A percentile compares a stretch with the other conserved stretches of the same genome.
phyloP scores from a whole-genome alignment of 2,329 filamentous ascomycete genomes.

The Orbilia oligospora region DNA sequence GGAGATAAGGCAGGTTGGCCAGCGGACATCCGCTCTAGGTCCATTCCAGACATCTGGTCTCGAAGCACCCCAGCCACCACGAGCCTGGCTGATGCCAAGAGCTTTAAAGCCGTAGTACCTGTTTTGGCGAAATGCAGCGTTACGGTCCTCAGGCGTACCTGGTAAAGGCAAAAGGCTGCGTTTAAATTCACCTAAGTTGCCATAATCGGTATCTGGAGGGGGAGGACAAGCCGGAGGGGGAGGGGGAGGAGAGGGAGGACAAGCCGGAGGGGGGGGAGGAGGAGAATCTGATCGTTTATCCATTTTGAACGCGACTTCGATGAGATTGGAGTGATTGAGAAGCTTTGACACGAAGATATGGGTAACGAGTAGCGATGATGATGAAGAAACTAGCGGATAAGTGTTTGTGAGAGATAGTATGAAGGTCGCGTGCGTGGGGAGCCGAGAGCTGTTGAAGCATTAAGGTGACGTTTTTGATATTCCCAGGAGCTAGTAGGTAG shows the following conservation, averaged over 20 bases:
- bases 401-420: too few relatives aligned
- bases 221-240: too few relatives aligned
- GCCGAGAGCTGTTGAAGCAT: too few relatives aligned
- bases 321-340: not conserved
- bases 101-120: not conserved
- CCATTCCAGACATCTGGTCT: not conserved
- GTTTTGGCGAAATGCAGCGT: not conserved
- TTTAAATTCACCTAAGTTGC: not conserved
- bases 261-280: too few relatives aligned
- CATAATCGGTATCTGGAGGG: not conserved
- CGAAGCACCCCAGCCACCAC: not conserved
- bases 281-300: too few relatives aligned
- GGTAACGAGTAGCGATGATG: too few relatives aligned
- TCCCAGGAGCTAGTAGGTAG: too few relatives aligned
- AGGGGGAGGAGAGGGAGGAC: too few relatives aligned
- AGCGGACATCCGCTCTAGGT: not conserved
- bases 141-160: not conserved
- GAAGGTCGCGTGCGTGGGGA: too few relatives aligned
- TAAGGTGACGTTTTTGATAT: too few relatives aligned
- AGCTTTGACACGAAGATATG: too few relatives aligned
- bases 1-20: not conserved
- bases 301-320: not conserved
- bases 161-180: not conserved
- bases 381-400: too few relatives aligned
- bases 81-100: not conserved